Evolutionary conservation across 495 filamentous ascomycete genomes (phyloP).

Genomic region (Hypoxylon rickii): DNA sequence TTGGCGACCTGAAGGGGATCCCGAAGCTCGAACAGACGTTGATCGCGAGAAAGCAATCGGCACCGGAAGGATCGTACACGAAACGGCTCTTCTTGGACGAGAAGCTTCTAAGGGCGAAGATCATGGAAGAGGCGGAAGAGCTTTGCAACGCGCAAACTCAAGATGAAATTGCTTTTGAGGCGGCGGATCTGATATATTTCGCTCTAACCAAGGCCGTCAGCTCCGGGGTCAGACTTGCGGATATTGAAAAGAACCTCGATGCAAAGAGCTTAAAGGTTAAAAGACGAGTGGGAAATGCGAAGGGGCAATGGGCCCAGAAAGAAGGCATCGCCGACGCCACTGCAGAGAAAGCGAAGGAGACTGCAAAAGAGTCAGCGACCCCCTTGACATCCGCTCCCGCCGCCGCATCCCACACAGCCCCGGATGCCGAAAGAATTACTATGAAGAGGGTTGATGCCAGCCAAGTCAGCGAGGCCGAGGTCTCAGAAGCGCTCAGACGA

Average conservation of each 20-base stretch:
- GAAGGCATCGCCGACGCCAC: conserved; percentile 62
- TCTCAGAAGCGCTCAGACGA: conserved; percentile 74
- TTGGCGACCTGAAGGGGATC: conserved; percentile 81
- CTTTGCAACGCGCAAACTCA: conserved; percentile 82
- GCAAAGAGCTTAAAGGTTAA: conserved; percentile 93
- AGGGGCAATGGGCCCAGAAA: conserved; percentile 84
- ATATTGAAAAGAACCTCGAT: conserved; percentile 90
- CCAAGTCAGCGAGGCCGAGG: conserved; percentile 60
- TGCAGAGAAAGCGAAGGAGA: conserved; percentile 44
- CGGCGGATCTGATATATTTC: conserved; percentile 95
- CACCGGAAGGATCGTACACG: conserved; percentile 90
- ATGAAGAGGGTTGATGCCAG: conserved; percentile 80
- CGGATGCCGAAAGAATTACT: conserved; percentile 67
- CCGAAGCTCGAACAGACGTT: conserved; percentile 85
- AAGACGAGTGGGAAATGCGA: conserved; percentile 88
- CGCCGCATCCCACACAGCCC: conserved; percentile 47
- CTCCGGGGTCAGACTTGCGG: conserved; percentile 80
- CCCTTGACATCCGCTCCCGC: conserved; percentile 32
- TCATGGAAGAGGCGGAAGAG: conserved; percentile 97
- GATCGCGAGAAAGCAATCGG: conserved; percentile 72
- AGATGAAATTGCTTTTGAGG: conserved; percentile 87
- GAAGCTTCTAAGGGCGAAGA: conserved; percentile 88
- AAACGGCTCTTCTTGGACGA: conserved; percentile 88
- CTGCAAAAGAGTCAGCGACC: conserved; percentile 32
- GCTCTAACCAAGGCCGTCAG: conserved; percentile 84